Conservation (phyloP, 345 rosid genomes). For the Fremontodendron californicum region DNA sequence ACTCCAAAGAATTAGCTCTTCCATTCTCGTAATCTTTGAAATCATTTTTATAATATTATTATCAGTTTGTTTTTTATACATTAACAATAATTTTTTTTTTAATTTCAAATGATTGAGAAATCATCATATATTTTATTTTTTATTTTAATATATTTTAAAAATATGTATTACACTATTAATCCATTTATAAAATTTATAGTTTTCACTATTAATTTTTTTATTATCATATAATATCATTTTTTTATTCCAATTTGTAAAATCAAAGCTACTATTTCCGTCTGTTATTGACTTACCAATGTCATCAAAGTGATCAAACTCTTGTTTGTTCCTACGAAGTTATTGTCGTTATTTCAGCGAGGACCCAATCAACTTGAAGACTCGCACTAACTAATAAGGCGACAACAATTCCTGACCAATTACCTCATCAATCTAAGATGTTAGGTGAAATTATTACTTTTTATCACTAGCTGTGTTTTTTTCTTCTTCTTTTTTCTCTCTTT, state of each 20-base stretch:
- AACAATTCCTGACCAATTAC: background rate
- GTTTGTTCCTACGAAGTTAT: background rate
- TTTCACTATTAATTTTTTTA: too few relatives aligned
- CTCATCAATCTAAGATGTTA: background rate
- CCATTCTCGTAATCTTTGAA: background rate
- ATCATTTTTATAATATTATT: background rate
- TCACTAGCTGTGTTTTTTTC: background rate
- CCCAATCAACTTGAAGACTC: background rate
- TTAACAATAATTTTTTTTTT: too few relatives aligned
- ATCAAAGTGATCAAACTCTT: background rate
- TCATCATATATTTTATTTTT: too few relatives aligned
- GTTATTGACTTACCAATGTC: background rate
- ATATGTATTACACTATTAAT: too few relatives aligned
- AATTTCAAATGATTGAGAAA: too few relatives aligned
- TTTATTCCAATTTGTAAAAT: background rate
- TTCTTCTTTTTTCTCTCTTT: background rate
- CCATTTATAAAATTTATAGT: too few relatives aligned
- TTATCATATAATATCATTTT: background rate
- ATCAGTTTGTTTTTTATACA: too few relatives aligned
- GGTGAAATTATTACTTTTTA: conserved; percentile 9
- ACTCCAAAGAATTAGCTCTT: background rate
- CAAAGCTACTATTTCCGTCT: background rate
- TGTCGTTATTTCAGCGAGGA: background rate
- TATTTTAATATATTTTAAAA: too few relatives aligned
- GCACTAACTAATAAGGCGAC: background rate